Evolutionary conservation across 805 yeast species (phyloP), one percentile per base, ranked within the genome.

Genomic region (Yarrowia porcina): DNA sequence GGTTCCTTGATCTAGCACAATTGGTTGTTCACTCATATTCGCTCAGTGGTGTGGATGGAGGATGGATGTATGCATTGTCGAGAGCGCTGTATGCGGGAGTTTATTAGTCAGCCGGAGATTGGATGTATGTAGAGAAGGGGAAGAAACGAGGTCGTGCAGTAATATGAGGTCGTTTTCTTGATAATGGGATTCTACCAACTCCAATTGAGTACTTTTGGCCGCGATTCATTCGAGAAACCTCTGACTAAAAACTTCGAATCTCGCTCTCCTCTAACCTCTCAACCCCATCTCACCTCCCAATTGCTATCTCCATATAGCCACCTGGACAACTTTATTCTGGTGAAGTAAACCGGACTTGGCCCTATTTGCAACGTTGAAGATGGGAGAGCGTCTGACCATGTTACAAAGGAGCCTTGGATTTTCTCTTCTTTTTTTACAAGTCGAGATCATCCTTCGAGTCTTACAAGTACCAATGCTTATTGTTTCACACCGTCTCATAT

Each of bases 1-100:
- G 56, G 99, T 94, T 79, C 99, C 99, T 79, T 94, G 98, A 79
- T 94, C 99, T 69, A 94, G 89, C 69, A 94, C 99, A 56, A 56
- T 56, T 20, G 61, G 61, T 32, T 56, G 61, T 56, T 56, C 61
- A 30, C 61, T 56, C 61, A 56, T 56, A 32, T 49, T 49, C 56
- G 56, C 52, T 45, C 52, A 45, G 52, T 45, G 52, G 36, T 28
- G 52, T 18, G 17, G 57, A 25, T 23, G 57, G 30, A n/a, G 42
- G 27, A n/a, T 36, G 59, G 28, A 11, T 20, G 42, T 49, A 47
- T 20, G 35, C 30, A 20, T 4, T 11, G 38, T 11, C 36, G 13
- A 25, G 36, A 47, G 39, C 11, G 33, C 10, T 44, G 49, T 44
- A 45, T 45, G 52, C 52, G 52, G 52, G 52, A 45, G 52, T 45